Evolutionary conservation across 768 basidiomycete genomes (phyloP), one percentile per base, ranked within the genome.

Genomic region (Boletellus emodensis): DNA sequence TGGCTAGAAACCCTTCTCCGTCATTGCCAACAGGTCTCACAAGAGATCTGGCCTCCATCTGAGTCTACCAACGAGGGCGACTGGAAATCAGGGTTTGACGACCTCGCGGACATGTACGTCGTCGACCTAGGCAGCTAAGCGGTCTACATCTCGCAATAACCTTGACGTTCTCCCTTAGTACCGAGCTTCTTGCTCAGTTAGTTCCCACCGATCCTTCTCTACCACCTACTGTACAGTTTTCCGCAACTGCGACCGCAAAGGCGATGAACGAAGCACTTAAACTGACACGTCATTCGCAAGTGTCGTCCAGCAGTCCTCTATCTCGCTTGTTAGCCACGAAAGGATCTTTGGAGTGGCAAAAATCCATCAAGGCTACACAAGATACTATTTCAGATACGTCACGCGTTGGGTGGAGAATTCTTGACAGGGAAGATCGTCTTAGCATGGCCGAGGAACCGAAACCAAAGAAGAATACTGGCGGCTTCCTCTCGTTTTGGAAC

Each of bases 261-360:
- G 72, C 81, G 38, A 74, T 82, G 70, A 72, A 76, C 2, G 80
- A 82, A 7, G 75, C 84, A 10, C 68, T 90, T 17, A 81, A 80
- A 40, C 66, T 85, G 44, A 87, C 87, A 0, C 78, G 83, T 52
- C 79, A 86, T 57, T 63, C 75, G 40, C 66, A 79, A 4, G 61
- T 79, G 20, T 75, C 81, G 4, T 75, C 74, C 15, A 64, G 59
- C 24, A 87, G 89, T 55, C 89, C 89, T 2, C 74, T 92, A 63
- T 75, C 84, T n/a, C 72, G 81, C 49, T 83, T 86, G 55, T 61
- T 87, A 37, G 74, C 81, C 6, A 81, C 84, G 1, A 88, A 85
- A 65, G 87, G 87, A 1, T 84, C 85, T 5, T 78, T 79, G 17
- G 81, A 86, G 18, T 91, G 90, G 90, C 85, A 90, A 62, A 74